Conservation (phyloP, 2,329 filamentous ascomycete species). For the Exophiala spinifera region DNA sequence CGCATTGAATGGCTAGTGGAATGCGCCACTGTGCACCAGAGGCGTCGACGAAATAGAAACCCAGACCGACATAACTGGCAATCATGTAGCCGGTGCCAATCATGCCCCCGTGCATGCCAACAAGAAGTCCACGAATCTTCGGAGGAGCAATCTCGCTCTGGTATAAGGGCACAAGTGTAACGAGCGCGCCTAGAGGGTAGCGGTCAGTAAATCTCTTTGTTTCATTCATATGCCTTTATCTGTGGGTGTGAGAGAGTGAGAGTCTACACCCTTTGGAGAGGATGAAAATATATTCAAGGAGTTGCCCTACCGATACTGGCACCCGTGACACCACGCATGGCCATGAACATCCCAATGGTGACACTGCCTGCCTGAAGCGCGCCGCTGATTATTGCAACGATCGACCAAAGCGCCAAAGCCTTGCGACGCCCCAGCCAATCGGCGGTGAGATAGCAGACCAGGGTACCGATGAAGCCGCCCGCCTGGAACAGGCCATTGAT, state of each 20-base stretch:
- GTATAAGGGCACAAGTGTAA: slow-evolving; percentile 40
- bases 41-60: slow-evolving; percentile 8
- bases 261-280: too few species aligned
- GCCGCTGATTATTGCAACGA: slow-evolving; percentile 34
- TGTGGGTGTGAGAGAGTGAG: too few species aligned
- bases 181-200: not conserved
- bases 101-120: not conserved
- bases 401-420: slow-evolving; percentile 35
- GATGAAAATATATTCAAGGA: not conserved
- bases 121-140: slow-evolving; percentile 38
- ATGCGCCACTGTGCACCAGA: slow-evolving; percentile 5
- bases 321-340: slow-evolving; percentile 41
- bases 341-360: slow-evolving; percentile 25
- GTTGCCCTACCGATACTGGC: slow-evolving; percentile 33
- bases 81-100: not conserved
- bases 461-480: slow-evolving; percentile 36
- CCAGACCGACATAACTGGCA: slow-evolving; percentile 2
- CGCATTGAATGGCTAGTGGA: slow-evolving; percentile 41
- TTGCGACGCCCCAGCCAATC: slow-evolving; percentile 37
- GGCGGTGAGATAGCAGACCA: not conserved
- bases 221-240: too few species aligned
- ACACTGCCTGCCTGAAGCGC: slow-evolving; percentile 36
- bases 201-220: not conserved
- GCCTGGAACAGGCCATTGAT: slow-evolving; percentile 46
- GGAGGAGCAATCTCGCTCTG: slow-evolving; percentile 43